Conservation (phyloP, 202 grass and related monocot species). For the Carex arenaria region DNA sequence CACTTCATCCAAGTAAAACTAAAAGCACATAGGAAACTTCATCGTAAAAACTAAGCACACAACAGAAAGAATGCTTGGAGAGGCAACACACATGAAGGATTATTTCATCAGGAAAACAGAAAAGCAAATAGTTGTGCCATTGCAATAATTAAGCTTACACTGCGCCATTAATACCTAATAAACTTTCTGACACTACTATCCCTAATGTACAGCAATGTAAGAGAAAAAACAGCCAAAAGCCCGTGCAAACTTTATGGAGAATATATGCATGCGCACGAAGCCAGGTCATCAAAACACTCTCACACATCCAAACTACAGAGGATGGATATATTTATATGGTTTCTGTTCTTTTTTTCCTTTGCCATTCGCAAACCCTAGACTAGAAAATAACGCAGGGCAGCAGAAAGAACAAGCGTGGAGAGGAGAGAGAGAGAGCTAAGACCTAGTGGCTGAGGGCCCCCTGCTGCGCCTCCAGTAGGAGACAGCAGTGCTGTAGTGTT, state of each 20-base stretch:
- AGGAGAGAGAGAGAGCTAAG: not conserved
- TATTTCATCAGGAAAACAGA: not conserved
- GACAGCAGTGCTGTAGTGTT: slow-evolving; percentile 73
- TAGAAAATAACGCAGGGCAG: slow-evolving; percentile 21
- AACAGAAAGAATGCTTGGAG: not conserved
- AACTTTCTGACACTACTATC: not conserved
- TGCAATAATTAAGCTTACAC: slow-evolving; percentile 16
- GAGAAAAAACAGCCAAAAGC: not conserved
- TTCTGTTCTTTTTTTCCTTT: not conserved
- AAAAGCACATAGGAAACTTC: not conserved
- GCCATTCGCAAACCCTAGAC: slow-evolving; percentile 11
- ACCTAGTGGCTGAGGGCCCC: slow-evolving; percentile 26
- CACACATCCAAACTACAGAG: not conserved
- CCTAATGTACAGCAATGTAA: slow-evolving; percentile 21
- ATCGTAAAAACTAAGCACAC: too few relatives aligned
- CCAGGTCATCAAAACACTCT: slow-evolving; percentile 6
- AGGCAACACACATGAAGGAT: not conserved
- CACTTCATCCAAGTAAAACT: not conserved
- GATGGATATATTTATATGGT: not conserved
- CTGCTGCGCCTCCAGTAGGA: slow-evolving; percentile 71
- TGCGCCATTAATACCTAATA: slow-evolving; percentile 12
- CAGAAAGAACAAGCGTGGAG: not conserved
- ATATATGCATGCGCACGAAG: slow-evolving; percentile 12
- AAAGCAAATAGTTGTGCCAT: slow-evolving; percentile 12
- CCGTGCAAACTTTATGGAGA: slow-evolving; percentile 10